Evolutionary conservation across 495 filamentous ascomycete genomes (phyloP), one percentile per base, ranked within the genome.

Genomic region (Bombardia bombarda): DNA sequence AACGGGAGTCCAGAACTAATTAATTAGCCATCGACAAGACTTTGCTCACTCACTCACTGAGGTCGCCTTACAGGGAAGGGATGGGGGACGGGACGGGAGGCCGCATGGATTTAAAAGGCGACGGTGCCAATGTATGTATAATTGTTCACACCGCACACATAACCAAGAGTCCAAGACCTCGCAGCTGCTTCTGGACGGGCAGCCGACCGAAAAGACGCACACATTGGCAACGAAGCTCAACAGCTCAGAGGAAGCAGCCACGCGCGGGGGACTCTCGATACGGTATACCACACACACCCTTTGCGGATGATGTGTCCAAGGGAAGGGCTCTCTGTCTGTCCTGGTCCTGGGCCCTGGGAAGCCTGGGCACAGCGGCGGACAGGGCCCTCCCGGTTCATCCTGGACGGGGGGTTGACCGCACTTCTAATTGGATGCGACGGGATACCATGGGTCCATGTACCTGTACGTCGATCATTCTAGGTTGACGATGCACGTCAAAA

Each of bases 181-280:
- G n/a, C n/a, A n/a, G n/a, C n/a, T n/a, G n/a, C n/a, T n/a, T n/a
- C 26, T 30, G 7, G 26, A 30, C 7, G 26, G 26, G 13, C 7
- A 30, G 13, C 13, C 26, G 7, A 13, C 7, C 13, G 26, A 30
- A 30, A 30, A 30, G 26, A n/a, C n/a, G n/a, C n/a, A n/a, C n/a
- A n/a, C n/a, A n/a, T 30, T 30, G 26, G 26, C 7, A 30, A 13
- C 7, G 26, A 7, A 30, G 26, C 7, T 7, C 26, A 30, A 13
- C 7, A 30, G 9, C 32, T 17, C 8, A 31, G 38, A 12, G 38
- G 24, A 16, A 38, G 35, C 35, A 41, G 38, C 38, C 38, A 41
- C 38, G 38, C 38, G 38, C n/a, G 38, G 38, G 38, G 38, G 9
- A 7, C 14, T 7, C 25, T 28, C 7, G 25, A 28, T 28, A 28